Evolutionary conservation across 768 basidiomycete species (phyloP).

Genomic region (Krasilnikovozyma curviuscula): DNA sequence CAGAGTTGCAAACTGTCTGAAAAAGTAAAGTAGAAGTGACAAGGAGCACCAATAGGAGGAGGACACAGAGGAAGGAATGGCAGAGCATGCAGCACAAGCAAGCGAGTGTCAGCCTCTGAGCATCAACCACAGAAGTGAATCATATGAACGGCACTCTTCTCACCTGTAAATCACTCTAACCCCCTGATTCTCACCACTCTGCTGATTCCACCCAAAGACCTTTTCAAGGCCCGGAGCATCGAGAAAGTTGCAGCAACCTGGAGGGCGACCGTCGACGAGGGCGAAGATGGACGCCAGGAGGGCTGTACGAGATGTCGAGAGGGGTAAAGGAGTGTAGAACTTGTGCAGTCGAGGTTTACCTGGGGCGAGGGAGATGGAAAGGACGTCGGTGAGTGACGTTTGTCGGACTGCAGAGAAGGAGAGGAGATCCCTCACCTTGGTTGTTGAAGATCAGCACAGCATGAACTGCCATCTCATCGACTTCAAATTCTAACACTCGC

Average conservation of each 20-base stretch:
- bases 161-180: constrained; percentile 11
- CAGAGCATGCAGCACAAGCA: background rate
- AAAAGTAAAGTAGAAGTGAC: background rate
- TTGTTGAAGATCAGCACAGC: too few species aligned
- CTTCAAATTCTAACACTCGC: too few species aligned
- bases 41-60: background rate
- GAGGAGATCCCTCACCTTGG: too few species aligned
- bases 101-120: background rate
- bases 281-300: constrained; percentile 78
- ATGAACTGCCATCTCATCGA: too few species aligned
- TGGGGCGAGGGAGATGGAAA: constrained; percentile 9
- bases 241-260: constrained; percentile 82
- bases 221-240: constrained; percentile 36
- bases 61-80: background rate
- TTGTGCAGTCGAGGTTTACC: constrained; percentile 27
- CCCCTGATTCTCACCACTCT: background rate
- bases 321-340: constrained; percentile 26
- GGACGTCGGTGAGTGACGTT: too few species aligned
- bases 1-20: constrained; percentile 15
- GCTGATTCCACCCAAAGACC: background rate
- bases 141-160: background rate
- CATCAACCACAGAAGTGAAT: background rate
- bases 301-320: constrained; percentile 19
- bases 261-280: constrained; percentile 60
- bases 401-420: too few species aligned